Evolutionary conservation across 1,284 basidiomycete genomes (phyloP), one percentile per base, ranked within the genome.

Genomic region (Microbotryum saponariae): DNA sequence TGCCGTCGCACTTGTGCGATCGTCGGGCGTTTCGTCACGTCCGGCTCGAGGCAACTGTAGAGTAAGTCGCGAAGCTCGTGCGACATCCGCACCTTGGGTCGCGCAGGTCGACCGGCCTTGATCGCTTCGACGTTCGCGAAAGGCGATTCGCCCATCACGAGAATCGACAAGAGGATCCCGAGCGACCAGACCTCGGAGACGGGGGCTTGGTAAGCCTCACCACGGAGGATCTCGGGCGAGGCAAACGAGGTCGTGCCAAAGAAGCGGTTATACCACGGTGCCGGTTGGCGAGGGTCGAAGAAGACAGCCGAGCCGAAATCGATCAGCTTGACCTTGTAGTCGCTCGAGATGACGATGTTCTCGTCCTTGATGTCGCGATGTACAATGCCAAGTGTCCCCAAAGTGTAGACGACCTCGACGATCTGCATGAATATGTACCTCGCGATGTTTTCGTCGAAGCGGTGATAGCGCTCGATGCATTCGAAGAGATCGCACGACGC

Each of bases 361-460:
- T 96, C 91, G 72, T 94, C 91, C 74, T 96, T 96, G 76, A 96
- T 87, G 73, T 96, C 91, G 56, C 91, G 86, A 74, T 27, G 25
- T 9, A 54, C 42, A 64, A 94, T 86, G 6, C 91, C 89, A 55
- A 82, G 82, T 45, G 76, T 77, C 61, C 90, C 82, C 42, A 96
- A 80, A 72, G 91, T 88, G 69, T 82, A 77, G 21, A 92, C 87
- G 25, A 86, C 89, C 62, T 91, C 87, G 60, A 91, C 88, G 54
- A 94, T 83, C 77, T 96, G 91, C 25, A 82, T 80, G 74, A 94
- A 91, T 64, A 94, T 84, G 76, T 85, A 86, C 55, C 85, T 82
- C 7, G 90, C 87, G 72, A 87, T 83, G 54, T 79, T 79, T 75
- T 92, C 90, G n/a, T 82, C 81, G 56, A 94, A 81, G 8, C 86